Evolutionary conservation across 2,329 filamentous ascomycete species (phyloP).

Genomic region (Cucurbitaria berberidis): DNA sequence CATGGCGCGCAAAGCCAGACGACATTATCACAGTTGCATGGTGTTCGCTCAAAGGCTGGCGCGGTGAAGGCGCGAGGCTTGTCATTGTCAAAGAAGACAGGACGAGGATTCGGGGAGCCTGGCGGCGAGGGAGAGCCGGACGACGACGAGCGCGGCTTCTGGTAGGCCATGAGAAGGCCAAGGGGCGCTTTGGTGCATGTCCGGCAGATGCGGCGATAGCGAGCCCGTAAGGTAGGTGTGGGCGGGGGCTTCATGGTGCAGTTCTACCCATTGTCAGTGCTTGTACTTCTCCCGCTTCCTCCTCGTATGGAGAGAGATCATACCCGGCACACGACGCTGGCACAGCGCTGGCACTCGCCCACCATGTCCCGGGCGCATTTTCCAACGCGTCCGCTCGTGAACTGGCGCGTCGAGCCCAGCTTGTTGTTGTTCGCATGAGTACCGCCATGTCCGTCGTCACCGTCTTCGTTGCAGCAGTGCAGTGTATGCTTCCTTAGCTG

Average conservation of each 20-base stretch:
- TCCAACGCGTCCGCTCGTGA: conserved; percentile 71
- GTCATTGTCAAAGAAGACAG: conserved; percentile 22
- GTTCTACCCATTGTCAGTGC: conserved; percentile 65
- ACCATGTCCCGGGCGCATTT: conserved; percentile 89
- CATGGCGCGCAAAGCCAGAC: conserved; percentile 90
- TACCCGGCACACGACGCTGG: conserved; percentile 81
- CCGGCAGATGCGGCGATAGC: conserved; percentile 81
- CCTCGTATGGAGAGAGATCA: conserved; percentile 33
- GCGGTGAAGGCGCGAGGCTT: conserved; percentile 48
- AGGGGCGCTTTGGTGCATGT: conserved; percentile 77
- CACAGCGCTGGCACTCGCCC: conserved; percentile 78
- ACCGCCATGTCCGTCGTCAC: conserved; percentile 55
- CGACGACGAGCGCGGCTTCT: conserved; percentile 27
- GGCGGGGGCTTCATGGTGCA: conserved; percentile 85
- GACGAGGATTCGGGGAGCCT: conserved; percentile 27
- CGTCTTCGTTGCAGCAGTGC: conserved; percentile 83
- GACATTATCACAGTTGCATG: conserved; percentile 64
- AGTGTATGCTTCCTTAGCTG: conserved; percentile 77
- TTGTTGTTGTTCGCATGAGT: not conserved
- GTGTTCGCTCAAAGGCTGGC: conserved; percentile 59
- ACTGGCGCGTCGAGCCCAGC: conserved; percentile 15
- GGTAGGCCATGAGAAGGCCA: conserved; percentile 53
- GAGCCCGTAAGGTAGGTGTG: conserved; percentile 68
- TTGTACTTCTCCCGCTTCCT: not conserved
- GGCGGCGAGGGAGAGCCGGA: conserved; percentile 29